Evolutionary conservation across 331 rosid species (phyloP), one percentile per base, ranked within the genome.

Genomic region (Malus hybrid): DNA sequence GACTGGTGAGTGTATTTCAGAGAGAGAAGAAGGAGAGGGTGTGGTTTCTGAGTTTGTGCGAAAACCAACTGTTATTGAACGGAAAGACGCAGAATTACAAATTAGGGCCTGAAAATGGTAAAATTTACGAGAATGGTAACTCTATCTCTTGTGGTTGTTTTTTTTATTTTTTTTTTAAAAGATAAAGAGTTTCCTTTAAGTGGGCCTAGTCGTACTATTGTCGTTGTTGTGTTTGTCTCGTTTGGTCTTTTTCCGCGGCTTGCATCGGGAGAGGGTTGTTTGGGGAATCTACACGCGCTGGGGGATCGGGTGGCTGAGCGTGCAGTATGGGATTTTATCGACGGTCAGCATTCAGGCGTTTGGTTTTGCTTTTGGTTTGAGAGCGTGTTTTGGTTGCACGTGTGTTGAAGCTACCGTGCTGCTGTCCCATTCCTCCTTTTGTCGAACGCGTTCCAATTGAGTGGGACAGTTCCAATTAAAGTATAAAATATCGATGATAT

Each of bases 101-200:
- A 9, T 68, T 62, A 44, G 72, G 72, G 68, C 58, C 86, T 62
- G 6, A 18, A 32, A 10, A 19, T 71, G 6, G 18, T 12, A 0
- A 13, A 36, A 53, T 13, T 82, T 80, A 77, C 86, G 56, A 44
- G 65, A 85, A 18, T 55, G 72, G 26, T 8, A 52, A n/a, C 34
- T 32, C 20, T 12, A 7, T n/a, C 65, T 36, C 44, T 8, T 36
- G 0, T 36, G 0, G 1, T 36, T 8, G 3, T 9, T 7, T 2
- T 36, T 0, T 8, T 36, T 39, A 0, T 36, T 2, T 8, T 39
- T 36, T 36, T 36, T 2, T 8, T 2, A 7, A 8, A 34, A 36
- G 42, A 36, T 28, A 36, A 36, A 2, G 44, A 36, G 44, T 36
- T 2, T 9, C 44, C 44, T 2, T 66, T 63, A 0, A 68, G 9